Evolutionary conservation across 2,329 filamentous ascomycete species (phyloP).

Genomic region (Alternaria novae-zelandiae): DNA sequence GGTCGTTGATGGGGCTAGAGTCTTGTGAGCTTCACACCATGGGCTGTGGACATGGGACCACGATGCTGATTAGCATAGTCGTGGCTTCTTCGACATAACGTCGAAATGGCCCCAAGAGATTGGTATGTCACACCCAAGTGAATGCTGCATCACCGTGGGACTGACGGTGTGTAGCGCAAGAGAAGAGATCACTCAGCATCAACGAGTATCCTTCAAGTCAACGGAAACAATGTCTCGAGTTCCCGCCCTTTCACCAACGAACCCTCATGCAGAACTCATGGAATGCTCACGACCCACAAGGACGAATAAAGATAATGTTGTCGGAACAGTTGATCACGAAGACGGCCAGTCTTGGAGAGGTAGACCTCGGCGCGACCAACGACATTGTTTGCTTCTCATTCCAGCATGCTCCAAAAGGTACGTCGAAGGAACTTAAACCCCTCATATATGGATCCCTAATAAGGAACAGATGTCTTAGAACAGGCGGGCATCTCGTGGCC

Average conservation of each 20-base stretch:
- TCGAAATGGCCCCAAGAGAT: constrained; percentile 44
- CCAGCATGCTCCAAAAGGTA: constrained; percentile 81
- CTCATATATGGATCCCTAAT: background rate
- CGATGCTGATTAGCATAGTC: constrained; percentile 31
- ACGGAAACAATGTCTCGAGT: constrained; percentile 62
- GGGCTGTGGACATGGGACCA: constrained; percentile 15
- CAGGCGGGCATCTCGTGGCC: constrained; percentile 80
- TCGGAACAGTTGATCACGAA: constrained; percentile 69
- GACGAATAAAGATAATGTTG: constrained; percentile 77
- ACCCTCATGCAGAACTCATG: constrained; percentile 73
- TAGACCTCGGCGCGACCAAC: constrained; percentile 67
- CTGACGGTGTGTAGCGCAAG: constrained; percentile 26
- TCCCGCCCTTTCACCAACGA: constrained; percentile 74
- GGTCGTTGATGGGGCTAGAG: constrained; percentile 33
- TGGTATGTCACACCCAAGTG: constrained; percentile 15
- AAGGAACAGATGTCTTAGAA: constrained; percentile 71
- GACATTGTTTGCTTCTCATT: constrained; percentile 82
- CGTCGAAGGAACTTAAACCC: constrained; percentile 24
- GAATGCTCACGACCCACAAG: constrained; percentile 73
- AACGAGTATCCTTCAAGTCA: constrained; percentile 61
- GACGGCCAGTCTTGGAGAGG: constrained; percentile 20
- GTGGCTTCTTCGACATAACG: constrained; percentile 33
- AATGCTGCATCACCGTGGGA: background rate
- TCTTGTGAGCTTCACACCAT: constrained; percentile 35
- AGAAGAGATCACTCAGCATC: constrained; percentile 27